These are phyloP conservation scores for Tephrocybe sp. DNA, from an alignment of 768 basidiomycete genomes.

Conservation along the genomic window DNA sequence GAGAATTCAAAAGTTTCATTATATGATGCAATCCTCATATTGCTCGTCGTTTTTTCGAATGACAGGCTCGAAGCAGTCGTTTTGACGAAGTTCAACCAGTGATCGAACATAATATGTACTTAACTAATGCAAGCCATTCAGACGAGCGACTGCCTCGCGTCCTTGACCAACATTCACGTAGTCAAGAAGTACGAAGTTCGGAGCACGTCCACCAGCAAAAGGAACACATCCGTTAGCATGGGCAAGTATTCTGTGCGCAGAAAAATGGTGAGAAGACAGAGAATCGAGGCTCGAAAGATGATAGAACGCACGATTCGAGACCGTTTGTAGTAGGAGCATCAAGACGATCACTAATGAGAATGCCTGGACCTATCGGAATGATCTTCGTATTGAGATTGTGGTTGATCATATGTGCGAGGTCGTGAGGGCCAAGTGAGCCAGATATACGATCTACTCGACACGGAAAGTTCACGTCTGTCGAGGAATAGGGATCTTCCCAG, in stretches of 20 bases:
- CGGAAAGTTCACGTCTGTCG: conserved; percentile 36
- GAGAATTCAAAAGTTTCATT: too few species aligned
- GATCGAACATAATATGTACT: too few species aligned
- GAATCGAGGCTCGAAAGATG: not conserved
- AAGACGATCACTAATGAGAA: conserved; percentile 28
- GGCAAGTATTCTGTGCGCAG: conserved; percentile 29
- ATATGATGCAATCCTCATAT: too few species aligned
- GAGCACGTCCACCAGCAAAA: conserved; percentile 35
- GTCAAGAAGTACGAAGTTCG: conserved; percentile 49
- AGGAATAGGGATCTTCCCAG: conserved; percentile 42
- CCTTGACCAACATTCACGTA: conserved; percentile 44
- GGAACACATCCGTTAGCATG: conserved; percentile 41
- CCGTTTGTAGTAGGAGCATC: conserved; percentile 28
- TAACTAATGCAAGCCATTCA: conserved; percentile 34
- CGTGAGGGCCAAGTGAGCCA: conserved; percentile 30
- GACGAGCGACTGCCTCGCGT: conserved; percentile 32
- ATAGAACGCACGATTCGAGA: conserved; percentile 21
- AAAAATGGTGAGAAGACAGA: not conserved
- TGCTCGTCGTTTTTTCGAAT: too few species aligned
- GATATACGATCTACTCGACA: conserved; percentile 37
- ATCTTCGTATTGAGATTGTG: conserved; percentile 40
- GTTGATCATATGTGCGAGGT: conserved; percentile 43
- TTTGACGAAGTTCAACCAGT: too few species aligned
- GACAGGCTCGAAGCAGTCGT: too few species aligned
- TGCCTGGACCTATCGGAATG: conserved; percentile 20